Percentiles rank a stretch among this genome's conserved stretches.
These are phyloP conservation scores for Pezicula carpinea DNA, from an alignment of 2,329 filamentous ascomycete species.

Conservation along the genomic window DNA sequence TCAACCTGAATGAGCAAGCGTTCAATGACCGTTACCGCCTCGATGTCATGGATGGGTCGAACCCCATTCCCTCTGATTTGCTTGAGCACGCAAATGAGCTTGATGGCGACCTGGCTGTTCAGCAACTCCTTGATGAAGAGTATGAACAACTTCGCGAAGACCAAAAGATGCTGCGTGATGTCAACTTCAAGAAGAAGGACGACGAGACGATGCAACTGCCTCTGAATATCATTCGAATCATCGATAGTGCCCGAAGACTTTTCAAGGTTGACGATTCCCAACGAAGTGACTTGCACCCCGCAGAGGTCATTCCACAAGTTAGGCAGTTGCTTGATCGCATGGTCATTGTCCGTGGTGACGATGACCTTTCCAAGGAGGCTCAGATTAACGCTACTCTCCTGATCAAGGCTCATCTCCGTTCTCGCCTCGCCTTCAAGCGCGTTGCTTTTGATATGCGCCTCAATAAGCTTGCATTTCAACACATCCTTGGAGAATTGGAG, in stretches of 20 bases:
- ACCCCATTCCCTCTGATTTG: constrained; percentile 59
- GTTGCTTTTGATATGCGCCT: constrained; percentile 81
- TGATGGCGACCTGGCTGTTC: constrained; percentile 79
- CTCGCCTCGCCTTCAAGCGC: constrained; percentile 86
- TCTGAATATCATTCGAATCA: constrained; percentile 85
- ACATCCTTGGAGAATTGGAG: constrained; percentile 86
- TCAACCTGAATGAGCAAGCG: constrained; percentile 70
- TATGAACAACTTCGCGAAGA: constrained; percentile 75
- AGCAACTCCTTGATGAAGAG: constrained; percentile 82
- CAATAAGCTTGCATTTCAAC: constrained; percentile 87
- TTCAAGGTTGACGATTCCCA: constrained; percentile 85
- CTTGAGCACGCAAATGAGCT: constrained; percentile 86
- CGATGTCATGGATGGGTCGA: constrained; percentile 70
- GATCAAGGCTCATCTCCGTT: constrained; percentile 88
- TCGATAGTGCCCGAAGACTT: constrained; percentile 82
- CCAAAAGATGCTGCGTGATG: constrained; percentile 66
- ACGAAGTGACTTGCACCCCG: constrained; percentile 84
- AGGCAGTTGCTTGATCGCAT: constrained; percentile 70
- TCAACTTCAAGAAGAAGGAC: constrained; percentile 64
- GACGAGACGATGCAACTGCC: constrained; percentile 87
- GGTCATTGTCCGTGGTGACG: constrained; percentile 79
- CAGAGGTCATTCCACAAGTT: constrained; percentile 79
- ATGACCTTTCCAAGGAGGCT: constrained; percentile 78
- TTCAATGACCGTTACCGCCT: constrained; percentile 82
- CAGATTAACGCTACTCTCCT: constrained; percentile 84